These are phyloP conservation scores for Malassezia equina DNA, from an alignment of 1,284 basidiomycete species.

Conservation along the genomic window DNA sequence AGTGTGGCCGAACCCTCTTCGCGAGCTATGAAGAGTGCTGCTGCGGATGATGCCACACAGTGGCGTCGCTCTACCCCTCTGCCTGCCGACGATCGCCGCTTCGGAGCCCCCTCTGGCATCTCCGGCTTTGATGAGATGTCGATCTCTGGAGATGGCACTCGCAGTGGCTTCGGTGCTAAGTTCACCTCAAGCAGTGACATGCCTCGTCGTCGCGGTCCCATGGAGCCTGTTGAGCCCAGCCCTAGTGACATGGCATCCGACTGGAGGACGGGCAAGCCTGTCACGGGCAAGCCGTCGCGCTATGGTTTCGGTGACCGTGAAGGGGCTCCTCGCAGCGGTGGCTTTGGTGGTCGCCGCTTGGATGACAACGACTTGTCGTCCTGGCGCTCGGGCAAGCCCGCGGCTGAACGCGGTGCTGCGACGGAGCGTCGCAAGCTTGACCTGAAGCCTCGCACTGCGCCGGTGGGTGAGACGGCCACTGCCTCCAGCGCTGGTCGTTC, in stretches of 20 bases:
- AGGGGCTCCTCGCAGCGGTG: constrained; percentile 18
- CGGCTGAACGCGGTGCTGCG: constrained; percentile 18
- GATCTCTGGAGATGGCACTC: constrained; percentile 27
- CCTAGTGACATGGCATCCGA: constrained; percentile 34
- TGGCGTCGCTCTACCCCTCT: constrained; percentile 85
- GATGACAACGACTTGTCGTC: constrained; percentile 20
- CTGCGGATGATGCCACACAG: constrained; percentile 53
- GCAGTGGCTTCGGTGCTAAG: constrained; percentile 41
- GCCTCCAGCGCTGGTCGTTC: constrained; percentile 59
- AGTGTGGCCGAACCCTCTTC: constrained; percentile 84
- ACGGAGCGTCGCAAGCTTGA: constrained; percentile 44
- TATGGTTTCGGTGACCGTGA: constrained; percentile 31
- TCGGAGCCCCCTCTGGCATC: constrained; percentile 16
- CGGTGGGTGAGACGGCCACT: constrained; percentile 60
- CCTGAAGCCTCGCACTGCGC: constrained; percentile 50
- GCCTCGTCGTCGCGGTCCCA: constrained; percentile 22
- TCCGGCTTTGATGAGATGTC: constrained; percentile 44
- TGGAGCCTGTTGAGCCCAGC: constrained; percentile 33
- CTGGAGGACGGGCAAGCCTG: constrained; percentile 46
- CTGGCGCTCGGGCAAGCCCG: constrained; percentile 27
- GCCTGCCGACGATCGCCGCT: constrained; percentile 19
- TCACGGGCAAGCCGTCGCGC: constrained; percentile 22
- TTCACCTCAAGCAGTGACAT: constrained; percentile 23
- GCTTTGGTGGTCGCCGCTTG: neutral
- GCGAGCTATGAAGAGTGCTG: constrained; percentile 18